Base-by-base conservation (phyloP, 306 rosid species). In the Begonia fuchsioides region DNA sequence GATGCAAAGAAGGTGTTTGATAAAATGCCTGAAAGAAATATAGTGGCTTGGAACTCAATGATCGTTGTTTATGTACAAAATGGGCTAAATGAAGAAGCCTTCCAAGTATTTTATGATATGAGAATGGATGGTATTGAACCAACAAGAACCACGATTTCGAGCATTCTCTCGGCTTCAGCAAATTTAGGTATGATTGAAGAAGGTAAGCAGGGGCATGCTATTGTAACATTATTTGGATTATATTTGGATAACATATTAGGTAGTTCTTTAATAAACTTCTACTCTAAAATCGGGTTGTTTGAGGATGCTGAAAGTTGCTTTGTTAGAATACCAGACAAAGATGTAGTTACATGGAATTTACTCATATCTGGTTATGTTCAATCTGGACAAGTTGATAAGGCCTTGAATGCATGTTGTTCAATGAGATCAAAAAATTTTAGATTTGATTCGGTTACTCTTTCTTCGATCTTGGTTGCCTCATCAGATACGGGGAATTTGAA, bases 331-430 rank as follows among this genome's bases (percentile, higher is more conserved):
- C 17, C 45, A 48, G 47, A 48, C 66, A 87, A 66, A 68, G 94
- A 87, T 66, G 76, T 38, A 58, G 94, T 80, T 56, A 73, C 85
- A 9, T 83, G 94, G 94, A 87, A 88, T 70, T 66, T 78, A 75
- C 68, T 81, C 55, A 62, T 84, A 55, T 78, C 88, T 15, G 78
- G 86, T 44, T 83, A 78, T 47, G 75, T 68, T 39, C 76, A 68
- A 13, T 58, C 13, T 57, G 87, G 93, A 46, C 56, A 48, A 55
- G 47, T 74, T 60, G 95, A 66, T 57, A 73, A 66, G 62, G 93
- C 76, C 2, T 68, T 84, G 51, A 51, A 60, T 49, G 64, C 61
- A 55, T 84, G 95, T 61, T 44, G 0, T 54, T 10, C 17, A 53
- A 88, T 84, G 93, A 65, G 65, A 39, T 54, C 47, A 11, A 68